Conservation (phyloP, 768 basidiomycete genomes). For the Suillus plorans region DNA sequence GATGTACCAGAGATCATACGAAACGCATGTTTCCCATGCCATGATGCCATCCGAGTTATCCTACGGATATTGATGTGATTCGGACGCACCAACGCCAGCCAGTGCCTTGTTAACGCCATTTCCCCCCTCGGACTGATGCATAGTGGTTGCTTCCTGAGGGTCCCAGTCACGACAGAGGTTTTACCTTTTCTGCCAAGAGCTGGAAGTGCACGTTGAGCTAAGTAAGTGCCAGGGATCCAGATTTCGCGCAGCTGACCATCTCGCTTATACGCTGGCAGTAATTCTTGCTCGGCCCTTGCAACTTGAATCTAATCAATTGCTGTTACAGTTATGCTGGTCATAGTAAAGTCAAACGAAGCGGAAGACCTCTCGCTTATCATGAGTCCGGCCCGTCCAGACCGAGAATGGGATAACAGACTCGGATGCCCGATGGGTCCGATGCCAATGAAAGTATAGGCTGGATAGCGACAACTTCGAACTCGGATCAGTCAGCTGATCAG, state of each 20-base stretch:
- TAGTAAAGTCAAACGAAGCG: no score
- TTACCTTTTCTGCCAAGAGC: background rate
- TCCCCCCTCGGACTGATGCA: background rate
- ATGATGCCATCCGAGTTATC: background rate
- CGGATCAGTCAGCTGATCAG: no score
- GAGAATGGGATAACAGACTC: no score
- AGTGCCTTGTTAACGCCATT: background rate
- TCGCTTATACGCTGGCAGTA: background rate
- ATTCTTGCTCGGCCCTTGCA: no score
- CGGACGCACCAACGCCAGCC: background rate
- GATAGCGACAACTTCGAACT: no score
- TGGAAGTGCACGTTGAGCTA: background rate
- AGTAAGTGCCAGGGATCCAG: background rate
- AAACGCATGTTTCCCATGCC: background rate
- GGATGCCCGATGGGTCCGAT: no score
- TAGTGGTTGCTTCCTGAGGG: background rate
- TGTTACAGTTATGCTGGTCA: no score
- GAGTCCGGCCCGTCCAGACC: no score
- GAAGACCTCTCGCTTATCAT: no score
- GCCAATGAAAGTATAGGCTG: no score
- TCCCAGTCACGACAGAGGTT: background rate
- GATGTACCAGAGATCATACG: background rate
- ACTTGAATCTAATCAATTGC: no score
- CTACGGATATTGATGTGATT: no score
- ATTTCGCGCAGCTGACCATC: background rate